phyloP scores from a whole-genome alignment of 1,139 yeast genomes.

The Geotrichum aggregatum region DNA sequence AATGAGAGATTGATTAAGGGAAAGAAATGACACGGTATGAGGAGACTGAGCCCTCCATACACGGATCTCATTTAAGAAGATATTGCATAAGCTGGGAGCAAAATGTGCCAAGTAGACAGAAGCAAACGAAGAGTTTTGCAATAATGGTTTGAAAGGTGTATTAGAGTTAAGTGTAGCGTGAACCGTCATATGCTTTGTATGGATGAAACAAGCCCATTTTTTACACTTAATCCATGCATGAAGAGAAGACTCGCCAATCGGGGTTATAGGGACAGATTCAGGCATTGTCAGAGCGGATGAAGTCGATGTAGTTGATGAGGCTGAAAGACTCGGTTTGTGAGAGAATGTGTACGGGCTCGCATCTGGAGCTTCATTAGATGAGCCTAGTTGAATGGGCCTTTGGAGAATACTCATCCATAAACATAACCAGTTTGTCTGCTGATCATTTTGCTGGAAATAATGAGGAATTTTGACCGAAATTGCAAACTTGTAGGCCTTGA shows the following conservation, averaged over 20 bases:
- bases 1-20: constrained; percentile 5
- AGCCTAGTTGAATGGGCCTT: constrained; percentile 4
- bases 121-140: constrained; percentile 8
- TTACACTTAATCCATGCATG: constrained; percentile 71
- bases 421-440: constrained; percentile 19
- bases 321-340: constrained; percentile 8
- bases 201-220: constrained; percentile 68
- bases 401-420: constrained; percentile 14
- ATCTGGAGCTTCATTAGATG: neutral
- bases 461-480: constrained; percentile 10
- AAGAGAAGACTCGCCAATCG: constrained; percentile 10
- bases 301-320: constrained; percentile 5
- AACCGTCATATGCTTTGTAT: constrained; percentile 12
- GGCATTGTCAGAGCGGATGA: neutral
- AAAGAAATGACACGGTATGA: constrained; percentile 9
- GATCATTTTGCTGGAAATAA: constrained; percentile 15
- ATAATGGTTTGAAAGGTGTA: neutral
- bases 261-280: constrained; percentile 2
- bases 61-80: constrained; percentile 17
- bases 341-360: neutral
- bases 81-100: constrained; percentile 19
- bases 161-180: constrained; percentile 3
- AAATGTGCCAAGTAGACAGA: constrained; percentile 17
- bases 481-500: constrained; percentile 20
- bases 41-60: constrained; percentile 1